Evolutionary conservation across 2,329 filamentous ascomycete genomes (phyloP), one percentile per base, ranked within the genome.

Genomic region (Gremmenia infestans): DNA sequence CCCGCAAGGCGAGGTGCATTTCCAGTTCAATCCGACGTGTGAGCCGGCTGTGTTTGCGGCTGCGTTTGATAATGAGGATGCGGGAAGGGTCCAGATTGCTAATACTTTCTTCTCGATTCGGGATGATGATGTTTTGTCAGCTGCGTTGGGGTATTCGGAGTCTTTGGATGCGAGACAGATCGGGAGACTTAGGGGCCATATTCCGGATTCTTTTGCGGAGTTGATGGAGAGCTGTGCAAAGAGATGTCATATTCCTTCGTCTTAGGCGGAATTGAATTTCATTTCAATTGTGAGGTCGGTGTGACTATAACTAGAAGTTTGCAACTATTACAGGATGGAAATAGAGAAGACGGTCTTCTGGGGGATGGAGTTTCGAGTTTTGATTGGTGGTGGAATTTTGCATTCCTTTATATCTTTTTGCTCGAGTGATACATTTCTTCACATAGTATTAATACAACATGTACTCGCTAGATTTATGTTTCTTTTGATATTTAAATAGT

Each of bases 21-120:
- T 74, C 19, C 77, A 81, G 65, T 80, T 74, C 68, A 83, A 83
- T 70, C 78, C 79, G 1, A 72, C 75, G 60, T 82, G 80, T 68
- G 71, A 74, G 42, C 68, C 74, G 32, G 77, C 75, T 51, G 71
- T 74, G 32, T 80, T 80, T 63, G 71, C 80, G 32, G 78, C 78
- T 8, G 69, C 72, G 36, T 80, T 60, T 45, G 39, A 52, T 17
- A 64, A 54, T 47, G 69, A 72, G 45, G 71, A 73, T 59, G 68
- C 67, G 3, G 71, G 71, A 19, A 63, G 68, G 6, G 60, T 67
- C 52, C 66, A 70, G 53, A 60, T 65, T 40, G 71, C 72, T 28
- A 69, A 74, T 60, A 70, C 67, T 19, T 70, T 73, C 58, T 71
- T 74, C 56, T 39, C 37, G 64, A 64, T 22, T 60, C 72, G 42